phyloP scores from a whole-genome alignment of 2,329 filamentous ascomycete species.

The Colletotrichum endophyticum region DNA sequence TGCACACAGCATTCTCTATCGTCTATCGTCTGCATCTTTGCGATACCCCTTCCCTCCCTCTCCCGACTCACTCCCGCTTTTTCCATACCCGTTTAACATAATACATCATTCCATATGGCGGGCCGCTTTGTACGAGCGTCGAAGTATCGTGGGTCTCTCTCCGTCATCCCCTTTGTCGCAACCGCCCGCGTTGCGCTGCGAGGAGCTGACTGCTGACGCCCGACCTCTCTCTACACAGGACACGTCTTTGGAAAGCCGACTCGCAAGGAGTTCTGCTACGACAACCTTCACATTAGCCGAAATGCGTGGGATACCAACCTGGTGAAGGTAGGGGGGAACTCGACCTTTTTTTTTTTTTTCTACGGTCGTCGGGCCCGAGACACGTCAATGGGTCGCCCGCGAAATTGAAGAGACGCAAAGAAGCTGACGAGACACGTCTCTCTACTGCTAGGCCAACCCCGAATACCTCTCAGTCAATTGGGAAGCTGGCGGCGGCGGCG shows the following conservation, averaged over 20 bases:
- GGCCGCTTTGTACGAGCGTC: conserved; percentile 72
- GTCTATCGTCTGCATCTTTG: conserved; percentile 7
- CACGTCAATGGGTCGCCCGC: not conserved
- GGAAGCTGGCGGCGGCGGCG: conserved; percentile 94
- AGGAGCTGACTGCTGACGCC: conserved; percentile 25
- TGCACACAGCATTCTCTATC: conserved; percentile 11
- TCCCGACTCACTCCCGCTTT: not conserved
- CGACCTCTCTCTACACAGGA: conserved; percentile 58
- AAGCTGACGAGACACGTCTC: not conserved
- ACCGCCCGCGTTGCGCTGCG: conserved; percentile 30
- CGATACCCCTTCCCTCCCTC: not conserved
- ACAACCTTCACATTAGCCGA: conserved; percentile 94
- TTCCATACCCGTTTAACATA: not conserved
- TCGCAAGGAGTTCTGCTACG: conserved; percentile 97
- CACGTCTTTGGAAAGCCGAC: conserved; percentile 98
- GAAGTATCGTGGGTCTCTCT: conserved; percentile 65
- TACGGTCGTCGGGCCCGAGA: not conserved
- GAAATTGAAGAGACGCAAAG: not conserved
- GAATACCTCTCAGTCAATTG: conserved; percentile 98
- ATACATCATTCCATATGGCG: conserved; percentile 49
- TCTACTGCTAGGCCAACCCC: conserved; percentile 79
- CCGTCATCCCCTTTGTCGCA: conserved; percentile 3
- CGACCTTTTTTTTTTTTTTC: not conserved
- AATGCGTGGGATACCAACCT: conserved; percentile 99
- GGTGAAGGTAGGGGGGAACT: conserved; percentile 75